Evolutionary conservation across 345 rosid species (phyloP), one percentile per base, ranked within the genome.

Genomic region (Sonneratia alba): DNA sequence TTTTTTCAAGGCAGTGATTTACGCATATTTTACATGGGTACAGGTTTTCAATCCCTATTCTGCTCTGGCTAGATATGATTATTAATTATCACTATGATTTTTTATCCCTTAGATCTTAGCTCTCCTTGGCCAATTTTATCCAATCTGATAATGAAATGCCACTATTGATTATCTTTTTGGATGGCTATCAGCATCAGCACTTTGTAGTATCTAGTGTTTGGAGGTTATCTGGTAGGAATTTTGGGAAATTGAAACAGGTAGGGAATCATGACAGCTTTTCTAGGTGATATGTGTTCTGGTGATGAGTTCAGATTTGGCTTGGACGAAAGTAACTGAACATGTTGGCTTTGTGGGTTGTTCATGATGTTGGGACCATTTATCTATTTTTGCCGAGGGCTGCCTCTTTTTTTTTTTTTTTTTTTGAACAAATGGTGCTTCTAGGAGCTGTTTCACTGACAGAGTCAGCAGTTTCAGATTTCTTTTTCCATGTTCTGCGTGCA

Each of bases 331-430:
- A 36, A 10, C 7, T 63, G 37, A 63, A 63, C 67, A 63, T 32
- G 37, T 63, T 36, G 19, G 45, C 68, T 34, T 34, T 65, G 68
- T 65, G 68, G 68, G 18, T 21, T 65, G 68, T 65, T 43, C 43
- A 65, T 65, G 11, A 13, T 65, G 68, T 8, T 12, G 22, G 21
- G 68, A 8, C 43, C 45, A 36, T 16, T 65, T 65, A 65, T 65
- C 68, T 65, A 21, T 38, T 36, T 37, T 16, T 53, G 40, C 36
- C 18, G 21, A 36, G 21, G 24, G 43, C 10, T 19, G 49, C 21
- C 3, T 16, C 42, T 32, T 18, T 13, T 27, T 27, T 27, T 27
- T 27, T 27, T 27, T 27, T 27, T 27, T n/a, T n/a, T 34, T 18
- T 36, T 15, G 21, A 48, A 48, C 42, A 32, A 32, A 15, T 51